A percentile compares a stretch with the other conserved stretches of the same genome.
Evolutionary conservation across 768 basidiomycete species (phyloP).

Genomic region (Trametes cingulata): DNA sequence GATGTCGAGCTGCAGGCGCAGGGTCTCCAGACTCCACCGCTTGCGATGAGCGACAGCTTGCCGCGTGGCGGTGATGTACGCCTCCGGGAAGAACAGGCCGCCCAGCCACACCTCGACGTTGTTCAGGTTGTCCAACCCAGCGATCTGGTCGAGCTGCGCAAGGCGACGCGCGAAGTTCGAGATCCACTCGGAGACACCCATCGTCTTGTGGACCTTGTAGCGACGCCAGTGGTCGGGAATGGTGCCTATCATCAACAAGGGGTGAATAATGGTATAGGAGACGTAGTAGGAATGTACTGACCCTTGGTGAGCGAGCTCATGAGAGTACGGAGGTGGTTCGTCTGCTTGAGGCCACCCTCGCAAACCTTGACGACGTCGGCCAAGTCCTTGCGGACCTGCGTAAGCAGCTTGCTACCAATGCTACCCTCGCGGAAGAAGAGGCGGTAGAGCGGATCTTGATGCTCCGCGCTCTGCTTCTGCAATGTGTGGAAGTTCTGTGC

Average conservation of each 20-base stretch:
- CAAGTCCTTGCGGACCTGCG: constrained; percentile 79
- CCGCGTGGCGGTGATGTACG: constrained; percentile 92
- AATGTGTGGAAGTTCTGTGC: constrained; percentile 63
- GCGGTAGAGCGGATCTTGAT: constrained; percentile 83
- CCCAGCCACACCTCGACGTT: constrained; percentile 89
- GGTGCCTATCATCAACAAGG: constrained; percentile 52
- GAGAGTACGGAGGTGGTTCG: constrained; percentile 90
- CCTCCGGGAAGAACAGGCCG: constrained; percentile 94
- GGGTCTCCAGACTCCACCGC: constrained; percentile 89
- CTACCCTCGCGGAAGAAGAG: constrained; percentile 86
- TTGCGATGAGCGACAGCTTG: constrained; percentile 94
- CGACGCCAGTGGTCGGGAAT: constrained; percentile 87
- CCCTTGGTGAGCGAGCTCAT: constrained; percentile 92
- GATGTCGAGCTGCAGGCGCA: constrained; percentile 78
- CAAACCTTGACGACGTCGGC: constrained; percentile 81
- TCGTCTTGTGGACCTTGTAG: constrained; percentile 83
- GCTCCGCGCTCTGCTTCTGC: constrained; percentile 64
- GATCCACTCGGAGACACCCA: constrained; percentile 86
- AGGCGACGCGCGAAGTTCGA: constrained; percentile 78
- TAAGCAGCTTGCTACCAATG: constrained; percentile 79
- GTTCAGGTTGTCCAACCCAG: constrained; percentile 58
- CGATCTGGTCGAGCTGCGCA: constrained; percentile 77
- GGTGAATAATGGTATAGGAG: background rate
- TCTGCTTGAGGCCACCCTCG: constrained; percentile 87
- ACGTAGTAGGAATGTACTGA: constrained; percentile 31